Conservation (phyloP, 768 basidiomycete species). For the Hypholoma sublateritium region DNA sequence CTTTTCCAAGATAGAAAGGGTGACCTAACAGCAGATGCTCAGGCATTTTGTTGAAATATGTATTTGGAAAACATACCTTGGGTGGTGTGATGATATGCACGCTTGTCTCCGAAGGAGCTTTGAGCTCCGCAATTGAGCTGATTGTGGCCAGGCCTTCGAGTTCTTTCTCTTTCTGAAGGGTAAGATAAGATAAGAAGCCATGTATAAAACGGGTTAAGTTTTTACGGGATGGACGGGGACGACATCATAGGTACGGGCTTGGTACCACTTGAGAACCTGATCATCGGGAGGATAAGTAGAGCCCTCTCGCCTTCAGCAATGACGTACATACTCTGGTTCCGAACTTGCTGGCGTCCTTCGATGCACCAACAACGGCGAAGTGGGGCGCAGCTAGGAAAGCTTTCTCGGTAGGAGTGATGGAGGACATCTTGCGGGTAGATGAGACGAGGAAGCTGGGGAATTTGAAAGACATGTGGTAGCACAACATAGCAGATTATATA, state of each 20-base stretch:
- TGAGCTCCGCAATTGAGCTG: conserved; percentile 52
- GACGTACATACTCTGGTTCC: conserved; percentile 63
- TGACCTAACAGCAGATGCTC: conserved; percentile 46
- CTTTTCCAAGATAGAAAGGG: conserved; percentile 62
- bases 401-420: conserved; percentile 39
- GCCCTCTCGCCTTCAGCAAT: background rate
- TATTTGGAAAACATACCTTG: conserved; percentile 41
- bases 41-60: background rate
- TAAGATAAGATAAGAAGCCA: background rate
- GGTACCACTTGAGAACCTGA: conserved; percentile 80
- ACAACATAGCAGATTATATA: background rate
- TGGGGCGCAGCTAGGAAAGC: conserved; percentile 62
- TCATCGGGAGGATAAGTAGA: background rate
- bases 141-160: conserved; percentile 67
- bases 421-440: conserved; percentile 17
- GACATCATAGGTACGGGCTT: conserved; percentile 53
- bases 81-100: conserved; percentile 80
- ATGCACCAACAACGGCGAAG: conserved; percentile 83
- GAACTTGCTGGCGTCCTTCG: conserved; percentile 74
- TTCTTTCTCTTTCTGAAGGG: conserved; percentile 60
- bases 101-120: conserved; percentile 63
- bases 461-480: background rate
- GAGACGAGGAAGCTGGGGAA: background rate
- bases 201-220: background rate
- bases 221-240: conserved; percentile 76